Conservation (phyloP, 1,284 basidiomycete species). For the Sanghuangporus weigelae region DNA sequence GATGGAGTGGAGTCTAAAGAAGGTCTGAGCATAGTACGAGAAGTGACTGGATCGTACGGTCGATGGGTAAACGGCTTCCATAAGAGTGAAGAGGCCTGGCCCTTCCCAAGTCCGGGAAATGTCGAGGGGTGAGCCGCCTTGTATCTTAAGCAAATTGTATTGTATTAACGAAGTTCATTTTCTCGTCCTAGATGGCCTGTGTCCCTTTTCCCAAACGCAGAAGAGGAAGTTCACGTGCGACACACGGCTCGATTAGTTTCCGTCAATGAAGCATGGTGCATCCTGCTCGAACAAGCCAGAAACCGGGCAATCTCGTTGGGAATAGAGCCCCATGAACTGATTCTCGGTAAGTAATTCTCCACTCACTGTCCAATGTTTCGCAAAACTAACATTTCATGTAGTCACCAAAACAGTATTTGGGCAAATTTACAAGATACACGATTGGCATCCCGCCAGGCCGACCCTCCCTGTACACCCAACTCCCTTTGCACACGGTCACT, state of each 20-base stretch:
- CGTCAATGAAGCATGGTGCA: conserved; percentile 39
- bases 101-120: conserved; percentile 28
- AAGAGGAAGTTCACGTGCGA: conserved; percentile 34
- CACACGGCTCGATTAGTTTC: conserved; percentile 30
- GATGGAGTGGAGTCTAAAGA: conserved; percentile 7
- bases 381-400: conserved; percentile 16
- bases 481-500: neutral
- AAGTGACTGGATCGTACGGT: conserved; percentile 23
- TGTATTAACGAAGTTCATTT: neutral
- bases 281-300: conserved; percentile 33
- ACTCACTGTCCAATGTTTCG: neutral
- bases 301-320: conserved; percentile 29
- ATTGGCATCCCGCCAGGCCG: neutral
- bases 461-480: neutral
- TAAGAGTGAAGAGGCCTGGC: conserved; percentile 22
- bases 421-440: conserved; percentile 24
- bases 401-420: conserved; percentile 34
- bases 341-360: conserved; percentile 34
- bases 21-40: conserved; percentile 14
- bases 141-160: neutral
- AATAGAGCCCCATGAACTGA: conserved; percentile 39
- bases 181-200: conserved; percentile 38
- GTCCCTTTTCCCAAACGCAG: conserved; percentile 31
- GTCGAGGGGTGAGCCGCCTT: conserved; percentile 33
- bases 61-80: conserved; percentile 21